A percentile compares a stretch with the other conserved stretches of the same genome.
phyloP scores from a whole-genome alignment of 2,329 filamentous ascomycete genomes.

The Elsinoe necatrix region DNA sequence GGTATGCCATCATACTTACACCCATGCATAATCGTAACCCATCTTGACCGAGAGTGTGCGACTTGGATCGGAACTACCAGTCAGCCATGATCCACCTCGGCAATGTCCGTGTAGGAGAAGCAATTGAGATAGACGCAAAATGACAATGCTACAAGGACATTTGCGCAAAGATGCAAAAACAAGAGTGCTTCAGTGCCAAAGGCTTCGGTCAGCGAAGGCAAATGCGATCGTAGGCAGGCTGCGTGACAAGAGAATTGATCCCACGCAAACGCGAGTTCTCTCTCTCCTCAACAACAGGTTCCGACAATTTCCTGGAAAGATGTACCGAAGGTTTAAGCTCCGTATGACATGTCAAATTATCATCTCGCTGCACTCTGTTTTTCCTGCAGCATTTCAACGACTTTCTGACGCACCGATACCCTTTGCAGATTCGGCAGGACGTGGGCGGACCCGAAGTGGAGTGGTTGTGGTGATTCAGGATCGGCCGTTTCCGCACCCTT shows the following conservation, averaged over 20 bases:
- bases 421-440: neutral
- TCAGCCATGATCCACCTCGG: slow-evolving; percentile 11
- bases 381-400: neutral
- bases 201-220: slow-evolving; percentile 6
- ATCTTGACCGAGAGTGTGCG: slow-evolving; percentile 30
- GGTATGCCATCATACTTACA: slow-evolving; percentile 40
- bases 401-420: neutral
- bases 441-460: neutral
- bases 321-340: neutral
- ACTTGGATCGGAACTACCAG: slow-evolving; percentile 6
- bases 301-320: neutral
- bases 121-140: neutral
- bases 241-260: neutral
- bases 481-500: neutral
- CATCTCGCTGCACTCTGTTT: neutral
- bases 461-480: neutral
- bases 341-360: neutral
- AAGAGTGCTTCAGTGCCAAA: neutral
- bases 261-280: neutral
- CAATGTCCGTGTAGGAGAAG: slow-evolving; percentile 6
- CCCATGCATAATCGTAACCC: slow-evolving; percentile 54
- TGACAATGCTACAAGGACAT: neutral
- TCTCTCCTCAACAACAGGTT: neutral
- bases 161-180: neutral
- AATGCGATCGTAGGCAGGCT: neutral